Evolutionary conservation across 75 land plant genomes (phyloP), one percentile per base, ranked within the genome.

Genomic region (Larix kaempferi): DNA sequence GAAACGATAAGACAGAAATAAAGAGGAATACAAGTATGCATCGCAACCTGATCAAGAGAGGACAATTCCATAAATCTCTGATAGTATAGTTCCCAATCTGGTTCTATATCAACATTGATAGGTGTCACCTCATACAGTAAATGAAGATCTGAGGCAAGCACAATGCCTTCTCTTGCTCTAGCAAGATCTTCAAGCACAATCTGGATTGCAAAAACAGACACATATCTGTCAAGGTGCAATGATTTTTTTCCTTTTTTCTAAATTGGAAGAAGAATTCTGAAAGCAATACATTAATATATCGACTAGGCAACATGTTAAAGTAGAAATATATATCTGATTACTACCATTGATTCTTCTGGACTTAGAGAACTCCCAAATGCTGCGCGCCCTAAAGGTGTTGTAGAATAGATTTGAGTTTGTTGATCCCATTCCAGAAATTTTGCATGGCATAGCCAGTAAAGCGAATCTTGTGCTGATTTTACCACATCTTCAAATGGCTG

Each of bases 261-360:
- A 11, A 29, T 8, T 73, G 74, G 60, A 73, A 19, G 65, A 63
- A 22, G 19, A 61, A 37, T 10, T n/a, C 15, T 19, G 71, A 61
- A 2, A 60, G 74, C 71, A 74, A 13, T 25, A 25, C 1, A 57
- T 17, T 19, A 74, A 57, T 55, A 65, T 6, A 11, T 63, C 1
- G 12, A 22, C 65, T 22, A 54, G 27, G 62, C 17, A 57, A 77
- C 8, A 27, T 63, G 6, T 58, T 62, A 69, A 63, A 12, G 44
- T 26, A 41, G 25, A 22, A 26, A n/a, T 44, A 78, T 75, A 62
- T 62, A 15, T 37, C 67, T 69, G 54, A n/a, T 11, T n/a, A 33
- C 37, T 90, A 98, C 99, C 78, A 98, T 83, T 75, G 98, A 95
- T 83, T 98, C 99, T 83, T 98, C 98, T 26, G 99, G 99, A 77